A percentile compares a stretch with the other conserved stretches of the same genome.
Conservation (phyloP, 2,329 filamentous ascomycete species). For the Neodidymelliopsis sp. region DNA sequence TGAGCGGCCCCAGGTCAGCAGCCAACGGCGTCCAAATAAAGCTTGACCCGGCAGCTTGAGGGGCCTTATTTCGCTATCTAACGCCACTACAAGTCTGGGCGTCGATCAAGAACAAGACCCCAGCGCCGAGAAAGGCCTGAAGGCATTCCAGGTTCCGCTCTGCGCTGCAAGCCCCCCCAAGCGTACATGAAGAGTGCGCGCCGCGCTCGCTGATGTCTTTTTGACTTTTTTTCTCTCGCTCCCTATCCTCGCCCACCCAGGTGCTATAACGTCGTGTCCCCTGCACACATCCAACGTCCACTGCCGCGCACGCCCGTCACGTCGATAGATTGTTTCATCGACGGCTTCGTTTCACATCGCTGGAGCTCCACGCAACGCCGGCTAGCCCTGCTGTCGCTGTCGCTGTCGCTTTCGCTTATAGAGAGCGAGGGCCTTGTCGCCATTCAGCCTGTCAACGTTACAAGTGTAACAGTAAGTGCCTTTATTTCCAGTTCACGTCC, state of each 20-base stretch:
- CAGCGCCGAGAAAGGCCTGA: conserved; percentile 42
- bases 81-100: conserved; percentile 47
- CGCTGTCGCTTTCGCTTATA: conserved; percentile 15
- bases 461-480: conserved; percentile 25
- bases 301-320: conserved; percentile 20
- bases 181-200: conserved; percentile 36
- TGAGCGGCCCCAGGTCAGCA: conserved; percentile 31
- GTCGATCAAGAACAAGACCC: conserved; percentile 42
- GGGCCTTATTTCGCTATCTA: conserved; percentile 46
- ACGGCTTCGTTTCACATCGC: conserved; percentile 31
- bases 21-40: conserved; percentile 48
- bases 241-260: conserved; percentile 7
- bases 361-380: conserved; percentile 16
- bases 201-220: conserved; percentile 28
- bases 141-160: conserved; percentile 29
- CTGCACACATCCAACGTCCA: conserved; percentile 8
- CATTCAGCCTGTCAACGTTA: conserved; percentile 18
- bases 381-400: conserved; percentile 10
- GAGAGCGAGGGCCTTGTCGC: conserved; percentile 2
- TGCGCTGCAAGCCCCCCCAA: conserved; percentile 14
- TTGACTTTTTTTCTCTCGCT: conserved; percentile 22
- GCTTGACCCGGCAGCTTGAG: conserved; percentile 46
- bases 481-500: conserved; percentile 2
- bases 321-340: conserved; percentile 27
- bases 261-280: background rate